Evolutionary conservation across 1,284 basidiomycete species (phyloP).

Genomic region (Cutaneotrichosporon cyanovorans): DNA sequence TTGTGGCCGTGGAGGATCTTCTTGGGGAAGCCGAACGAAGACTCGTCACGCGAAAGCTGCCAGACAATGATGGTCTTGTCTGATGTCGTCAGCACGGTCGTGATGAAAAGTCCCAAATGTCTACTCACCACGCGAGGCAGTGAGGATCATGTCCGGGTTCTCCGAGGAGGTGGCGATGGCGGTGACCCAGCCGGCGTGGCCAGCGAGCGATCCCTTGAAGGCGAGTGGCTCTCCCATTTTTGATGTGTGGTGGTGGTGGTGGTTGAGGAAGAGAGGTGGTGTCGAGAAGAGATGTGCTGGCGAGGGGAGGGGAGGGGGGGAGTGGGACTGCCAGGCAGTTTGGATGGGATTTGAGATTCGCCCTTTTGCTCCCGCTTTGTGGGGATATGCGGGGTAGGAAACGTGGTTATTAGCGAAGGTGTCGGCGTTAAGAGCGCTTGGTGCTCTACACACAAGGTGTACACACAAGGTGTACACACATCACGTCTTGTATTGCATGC

Average conservation of each 20-base stretch:
- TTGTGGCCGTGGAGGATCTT: slow-evolving; percentile 98
- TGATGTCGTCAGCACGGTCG: slow-evolving; percentile 41
- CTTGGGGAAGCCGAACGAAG: slow-evolving; percentile 85
- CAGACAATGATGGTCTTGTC: slow-evolving; percentile 99
- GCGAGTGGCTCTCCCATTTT: slow-evolving; percentile 76
- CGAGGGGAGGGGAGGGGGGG: too few species aligned
- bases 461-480: too few species aligned
- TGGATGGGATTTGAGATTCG: too few species aligned
- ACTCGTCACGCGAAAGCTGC: slow-evolving; percentile 94
- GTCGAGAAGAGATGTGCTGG: slow-evolving; percentile 2
- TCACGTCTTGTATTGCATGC: too few species aligned
- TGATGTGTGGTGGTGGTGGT: not conserved
- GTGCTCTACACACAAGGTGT: too few species aligned
- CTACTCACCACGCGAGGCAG: slow-evolving; percentile 82
- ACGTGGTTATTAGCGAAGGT: too few species aligned
- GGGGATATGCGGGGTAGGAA: too few species aligned
- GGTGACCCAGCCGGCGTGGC: slow-evolving; percentile 95
- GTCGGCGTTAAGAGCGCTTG: too few species aligned
- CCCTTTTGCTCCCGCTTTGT: too few species aligned
- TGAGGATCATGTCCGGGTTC: slow-evolving; percentile 94
- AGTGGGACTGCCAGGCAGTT: too few species aligned
- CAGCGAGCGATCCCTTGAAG: slow-evolving; percentile 85
- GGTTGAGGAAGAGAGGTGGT: too few species aligned
- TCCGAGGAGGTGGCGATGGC: slow-evolving; percentile 94
- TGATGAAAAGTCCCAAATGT: not conserved